These are phyloP conservation scores for Ceratobasidium sp. DNA, from an alignment of 1,284 basidiomycete species.

Conservation along the genomic window DNA sequence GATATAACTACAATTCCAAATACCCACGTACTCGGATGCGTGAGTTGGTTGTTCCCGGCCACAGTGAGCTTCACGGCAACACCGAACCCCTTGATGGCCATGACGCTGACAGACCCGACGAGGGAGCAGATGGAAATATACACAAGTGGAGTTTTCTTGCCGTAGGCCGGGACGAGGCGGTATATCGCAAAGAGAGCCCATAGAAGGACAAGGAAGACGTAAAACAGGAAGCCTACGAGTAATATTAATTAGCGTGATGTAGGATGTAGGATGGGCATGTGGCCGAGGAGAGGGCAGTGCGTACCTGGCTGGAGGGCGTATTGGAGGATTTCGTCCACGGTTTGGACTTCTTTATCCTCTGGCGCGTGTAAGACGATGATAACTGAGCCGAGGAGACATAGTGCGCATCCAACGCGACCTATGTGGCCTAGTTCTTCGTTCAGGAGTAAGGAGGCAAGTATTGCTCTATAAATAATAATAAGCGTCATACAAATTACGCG, in stretches of 20 bases:
- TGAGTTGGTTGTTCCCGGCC: slow-evolving; percentile 95
- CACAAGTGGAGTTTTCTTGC: slow-evolving; percentile 87
- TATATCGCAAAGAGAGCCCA: slow-evolving; percentile 91
- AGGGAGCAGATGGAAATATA: slow-evolving; percentile 95
- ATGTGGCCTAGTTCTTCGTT: slow-evolving; percentile 95
- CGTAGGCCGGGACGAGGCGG: slow-evolving; percentile 85
- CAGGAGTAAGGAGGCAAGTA: slow-evolving; percentile 92
- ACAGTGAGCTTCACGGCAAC: slow-evolving; percentile 96
- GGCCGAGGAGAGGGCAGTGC: slow-evolving; percentile 49
- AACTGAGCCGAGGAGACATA: slow-evolving; percentile 91
- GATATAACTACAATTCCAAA: slow-evolving; percentile 86
- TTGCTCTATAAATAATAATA: slow-evolving; percentile 70
- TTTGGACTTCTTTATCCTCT: slow-evolving; percentile 92
- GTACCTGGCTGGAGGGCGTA: slow-evolving; percentile 91
- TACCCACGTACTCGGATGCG: slow-evolving; percentile 93
- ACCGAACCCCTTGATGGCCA: slow-evolving; percentile 97
- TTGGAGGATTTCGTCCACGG: slow-evolving; percentile 92
- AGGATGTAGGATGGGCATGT: slow-evolving; percentile 5
- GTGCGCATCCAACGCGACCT: slow-evolving; percentile 90
- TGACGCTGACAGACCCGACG: slow-evolving; percentile 88
- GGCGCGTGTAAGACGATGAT: slow-evolving; percentile 98
- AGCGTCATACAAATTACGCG: slow-evolving; percentile 16
- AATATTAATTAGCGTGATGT: slow-evolving; percentile 4
- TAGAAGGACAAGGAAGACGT: slow-evolving; percentile 85
- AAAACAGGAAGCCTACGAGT: slow-evolving; percentile 81